Percentiles rank a stretch among this genome's conserved stretches.
Evolutionary conservation across 1,284 basidiomycete species (phyloP).

Genomic region (Nidula niveotomentosa): DNA sequence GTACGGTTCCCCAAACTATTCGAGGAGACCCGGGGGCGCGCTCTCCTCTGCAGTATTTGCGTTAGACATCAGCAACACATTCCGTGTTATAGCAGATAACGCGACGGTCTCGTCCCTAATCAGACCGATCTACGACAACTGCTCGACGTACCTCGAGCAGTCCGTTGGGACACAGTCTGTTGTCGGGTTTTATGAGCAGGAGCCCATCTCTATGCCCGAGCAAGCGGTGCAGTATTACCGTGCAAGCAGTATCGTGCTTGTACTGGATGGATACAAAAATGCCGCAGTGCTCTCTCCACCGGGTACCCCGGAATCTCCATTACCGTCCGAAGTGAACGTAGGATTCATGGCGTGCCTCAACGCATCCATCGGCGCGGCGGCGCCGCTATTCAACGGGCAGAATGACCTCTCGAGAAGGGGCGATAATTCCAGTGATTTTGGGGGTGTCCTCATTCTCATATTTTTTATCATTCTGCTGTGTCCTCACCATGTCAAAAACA

Average conservation of each 20-base stretch:
- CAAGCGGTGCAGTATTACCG: slow-evolving; percentile 61
- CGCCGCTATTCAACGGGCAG: slow-evolving; percentile 14
- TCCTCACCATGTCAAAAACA: too few species aligned
- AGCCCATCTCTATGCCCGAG: slow-evolving; percentile 42
- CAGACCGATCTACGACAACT: slow-evolving; percentile 42
- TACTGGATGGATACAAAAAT: slow-evolving; percentile 67
- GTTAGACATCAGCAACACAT: slow-evolving; percentile 43
- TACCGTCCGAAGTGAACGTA: slow-evolving; percentile 47
- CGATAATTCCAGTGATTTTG: too few species aligned
- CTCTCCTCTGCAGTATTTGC: slow-evolving; percentile 49
- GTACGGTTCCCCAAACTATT: slow-evolving; percentile 53
- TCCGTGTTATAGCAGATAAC: slow-evolving; percentile 60
- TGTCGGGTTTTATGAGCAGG: slow-evolving; percentile 18
- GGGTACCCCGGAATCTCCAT: slow-evolving; percentile 43
- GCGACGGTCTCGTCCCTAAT: slow-evolving; percentile 52
- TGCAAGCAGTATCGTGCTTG: slow-evolving; percentile 51
- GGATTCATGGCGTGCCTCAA: slow-evolving; percentile 55
- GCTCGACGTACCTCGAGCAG: slow-evolving; percentile 29
- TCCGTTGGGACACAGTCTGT: slow-evolving; percentile 6
- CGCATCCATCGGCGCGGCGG: slow-evolving; percentile 22
- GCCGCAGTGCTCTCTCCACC: slow-evolving; percentile 40
- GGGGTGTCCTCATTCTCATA: too few species aligned
- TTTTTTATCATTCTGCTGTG: too few species aligned
- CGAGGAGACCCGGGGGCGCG: slow-evolving; percentile 57
- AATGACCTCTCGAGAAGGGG: too few species aligned